Conservation (phyloP, 2,329 filamentous ascomycete genomes). For the Aspergillus sojae region DNA sequence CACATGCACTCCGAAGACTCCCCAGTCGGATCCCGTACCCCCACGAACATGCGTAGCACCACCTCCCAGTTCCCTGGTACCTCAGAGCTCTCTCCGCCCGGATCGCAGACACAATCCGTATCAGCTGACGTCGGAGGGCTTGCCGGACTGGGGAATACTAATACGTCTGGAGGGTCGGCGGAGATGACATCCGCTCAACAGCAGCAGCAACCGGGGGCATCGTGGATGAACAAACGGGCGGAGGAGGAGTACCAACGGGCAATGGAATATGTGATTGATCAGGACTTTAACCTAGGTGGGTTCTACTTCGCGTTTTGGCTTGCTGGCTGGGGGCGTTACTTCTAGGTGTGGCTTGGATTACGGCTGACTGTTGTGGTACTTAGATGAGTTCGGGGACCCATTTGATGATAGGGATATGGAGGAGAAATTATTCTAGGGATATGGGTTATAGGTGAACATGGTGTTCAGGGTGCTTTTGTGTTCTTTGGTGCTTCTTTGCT, state of each 20-base stretch:
- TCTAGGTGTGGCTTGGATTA: neutral
- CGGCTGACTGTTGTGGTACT: conserved; percentile 1
- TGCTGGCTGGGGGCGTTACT: neutral
- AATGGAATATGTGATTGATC: conserved; percentile 54
- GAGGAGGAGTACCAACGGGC: conserved; percentile 58
- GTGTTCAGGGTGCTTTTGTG: conserved; percentile 13
- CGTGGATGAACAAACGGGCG: conserved; percentile 60
- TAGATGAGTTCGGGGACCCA: conserved; percentile 51
- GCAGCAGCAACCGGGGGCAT: conserved; percentile 47
- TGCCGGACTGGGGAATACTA: neutral
- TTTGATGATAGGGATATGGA: conserved; percentile 47
- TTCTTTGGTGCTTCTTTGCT: conserved; percentile 4
- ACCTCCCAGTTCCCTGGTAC: conserved; percentile 27
- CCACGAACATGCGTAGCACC: conserved; percentile 34
- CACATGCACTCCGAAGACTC: conserved; percentile 42
- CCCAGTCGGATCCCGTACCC: conserved; percentile 45
- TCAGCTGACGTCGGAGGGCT: conserved; percentile 6
- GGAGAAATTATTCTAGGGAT: conserved; percentile 21
- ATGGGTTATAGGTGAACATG: neutral
- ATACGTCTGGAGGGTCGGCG: neutral
- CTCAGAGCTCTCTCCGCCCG: conserved; percentile 58
- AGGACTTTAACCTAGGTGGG: conserved; percentile 52
- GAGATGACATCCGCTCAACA: conserved; percentile 6
- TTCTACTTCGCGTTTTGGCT: neutral
- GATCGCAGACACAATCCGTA: conserved; percentile 46